Evolutionary conservation across 139 green algal species (phyloP), one percentile per base, ranked within the genome.

Genomic region (Coccomyxa sp.): DNA sequence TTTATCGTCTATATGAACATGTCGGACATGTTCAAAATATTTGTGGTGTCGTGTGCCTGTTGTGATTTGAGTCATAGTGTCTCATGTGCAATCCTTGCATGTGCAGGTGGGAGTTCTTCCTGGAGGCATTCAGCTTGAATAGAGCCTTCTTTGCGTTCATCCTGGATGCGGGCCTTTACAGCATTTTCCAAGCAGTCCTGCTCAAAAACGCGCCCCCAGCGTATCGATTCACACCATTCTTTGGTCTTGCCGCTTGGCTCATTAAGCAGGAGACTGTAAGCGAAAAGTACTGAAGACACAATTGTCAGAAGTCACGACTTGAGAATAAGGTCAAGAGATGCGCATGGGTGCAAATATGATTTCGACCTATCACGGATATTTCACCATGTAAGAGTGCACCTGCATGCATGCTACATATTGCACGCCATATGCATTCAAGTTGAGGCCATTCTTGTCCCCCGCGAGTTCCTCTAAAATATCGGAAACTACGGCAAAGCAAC

Each of bases 61-160:
- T 16, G 60, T 71, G 4, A 71, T 15, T 25, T 28, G 7, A 21
- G 21, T 1, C 7, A 28, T 71, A 15, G 63, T 51, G 38, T 7
- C 38, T 51, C 63, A 21, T 71, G 63, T 68, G 15, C 16, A 68
- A 68, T 68, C 60, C 60, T 25, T 68, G 60, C 16, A 14, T 16
- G 16, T 11, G 63, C 63, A 71, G 76, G 17, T 80, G 76, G 76
- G 31, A 80, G 13, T 80, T 80, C 23, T 87, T 93, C 14, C 17
- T 82, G 0, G n/a, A 81, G 10, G 81, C 82, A 25, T 84, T 91
- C 59, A 81, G 63, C 21, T 82, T 28, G 63, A 90, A 94, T 75
- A 87, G 93, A 32, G 93, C 93, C 10, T 95, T 95, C 78, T 97
- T 87, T 88, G 95, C 95, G 11, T 98, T 98, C 87, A 77, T 89